A percentile compares a stretch with the other conserved stretches of the same genome.
phyloP scores from a whole-genome alignment of 2,329 filamentous ascomycete species.

The Pseudogymnoascus verrucosus region DNA sequence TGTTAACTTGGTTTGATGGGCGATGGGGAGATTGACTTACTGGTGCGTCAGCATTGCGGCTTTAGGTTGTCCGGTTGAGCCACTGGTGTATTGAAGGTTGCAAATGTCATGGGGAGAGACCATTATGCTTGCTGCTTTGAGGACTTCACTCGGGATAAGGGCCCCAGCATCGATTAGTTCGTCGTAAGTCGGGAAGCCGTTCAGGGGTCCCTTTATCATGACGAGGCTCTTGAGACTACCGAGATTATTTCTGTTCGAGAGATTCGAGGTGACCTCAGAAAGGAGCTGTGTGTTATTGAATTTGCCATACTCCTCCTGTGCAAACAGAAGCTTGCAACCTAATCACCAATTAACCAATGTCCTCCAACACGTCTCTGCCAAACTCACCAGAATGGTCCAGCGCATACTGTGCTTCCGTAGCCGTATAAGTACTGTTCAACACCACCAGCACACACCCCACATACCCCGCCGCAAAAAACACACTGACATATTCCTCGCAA shows the following conservation, averaged over 20 bases:
- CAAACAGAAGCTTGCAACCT: slow-evolving; percentile 69
- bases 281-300: slow-evolving; percentile 57
- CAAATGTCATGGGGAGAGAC: slow-evolving; percentile 60
- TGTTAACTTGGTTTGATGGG: neutral
- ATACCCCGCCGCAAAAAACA: slow-evolving; percentile 19
- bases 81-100: slow-evolving; percentile 68
- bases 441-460: slow-evolving; percentile 66
- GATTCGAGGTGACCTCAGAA: slow-evolving; percentile 37
- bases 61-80: slow-evolving; percentile 66
- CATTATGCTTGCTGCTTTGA: slow-evolving; percentile 45
- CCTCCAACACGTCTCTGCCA: neutral
- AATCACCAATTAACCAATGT: neutral
- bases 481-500: slow-evolving; percentile 23
- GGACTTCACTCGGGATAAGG: slow-evolving; percentile 37
- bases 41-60: slow-evolving; percentile 60
- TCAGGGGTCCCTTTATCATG: slow-evolving; percentile 49
- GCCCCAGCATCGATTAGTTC: slow-evolving; percentile 47
- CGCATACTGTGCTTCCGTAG: slow-evolving; percentile 63
- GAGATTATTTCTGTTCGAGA: slow-evolving; percentile 33
- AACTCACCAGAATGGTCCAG: slow-evolving; percentile 58
- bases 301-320: slow-evolving; percentile 59
- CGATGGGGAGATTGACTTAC: slow-evolving; percentile 9
- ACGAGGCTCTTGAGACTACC: slow-evolving; percentile 42
- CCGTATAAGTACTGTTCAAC: slow-evolving; percentile 75
- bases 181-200: slow-evolving; percentile 51